Percentiles rank a stretch among this genome's conserved stretches.
Evolutionary conservation across 768 basidiomycete genomes (phyloP).

Genomic region (Pseudohyphozyma bogoriensis): DNA sequence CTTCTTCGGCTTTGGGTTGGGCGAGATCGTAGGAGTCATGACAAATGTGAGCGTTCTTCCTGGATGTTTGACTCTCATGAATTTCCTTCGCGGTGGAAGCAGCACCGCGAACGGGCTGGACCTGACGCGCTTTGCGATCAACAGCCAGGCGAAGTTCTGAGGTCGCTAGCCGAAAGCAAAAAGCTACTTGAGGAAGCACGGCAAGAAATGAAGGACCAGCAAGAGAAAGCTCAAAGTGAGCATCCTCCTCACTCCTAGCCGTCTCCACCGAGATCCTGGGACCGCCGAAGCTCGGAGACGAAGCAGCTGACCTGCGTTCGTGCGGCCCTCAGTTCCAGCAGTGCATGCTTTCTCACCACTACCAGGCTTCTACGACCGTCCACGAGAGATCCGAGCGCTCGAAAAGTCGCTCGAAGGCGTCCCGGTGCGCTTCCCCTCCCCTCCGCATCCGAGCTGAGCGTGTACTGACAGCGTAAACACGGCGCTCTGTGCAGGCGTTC

Average conservation of each 20-base stretch:
- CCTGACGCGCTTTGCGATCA: conserved; percentile 6
- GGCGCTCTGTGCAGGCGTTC: conserved; percentile 52
- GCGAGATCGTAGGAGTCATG: conserved; percentile 64
- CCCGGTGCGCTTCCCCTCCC: conserved; percentile 31
- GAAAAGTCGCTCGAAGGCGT: conserved; percentile 56
- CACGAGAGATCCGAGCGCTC: conserved; percentile 55
- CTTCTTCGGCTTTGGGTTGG: conserved; percentile 71
- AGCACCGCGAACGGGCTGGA: not conserved
- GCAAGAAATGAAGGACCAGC: conserved; percentile 58
- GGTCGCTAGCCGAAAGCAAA: conserved; percentile 67
- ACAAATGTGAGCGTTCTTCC: conserved; percentile 50
- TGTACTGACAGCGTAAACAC: conserved; percentile 1
- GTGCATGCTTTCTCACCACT: conserved; percentile 63
- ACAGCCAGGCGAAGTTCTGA: conserved; percentile 67
- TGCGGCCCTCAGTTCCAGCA: conserved; percentile 40
- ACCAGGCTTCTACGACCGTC: conserved; percentile 62
- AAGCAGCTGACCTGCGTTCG: conserved; percentile 38
- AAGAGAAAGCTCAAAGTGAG: conserved; percentile 49
- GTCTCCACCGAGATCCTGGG: too few species aligned
- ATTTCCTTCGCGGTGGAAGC: not conserved
- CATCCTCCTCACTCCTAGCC: too few species aligned
- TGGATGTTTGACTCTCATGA: not conserved
- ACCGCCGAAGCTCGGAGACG: too few species aligned
- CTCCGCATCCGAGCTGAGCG: not conserved
- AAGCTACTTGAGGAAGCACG: conserved; percentile 66